Conservation (phyloP, 228 moss, liverwort and hornwort species). For the Sphagnum fallax region DNA sequence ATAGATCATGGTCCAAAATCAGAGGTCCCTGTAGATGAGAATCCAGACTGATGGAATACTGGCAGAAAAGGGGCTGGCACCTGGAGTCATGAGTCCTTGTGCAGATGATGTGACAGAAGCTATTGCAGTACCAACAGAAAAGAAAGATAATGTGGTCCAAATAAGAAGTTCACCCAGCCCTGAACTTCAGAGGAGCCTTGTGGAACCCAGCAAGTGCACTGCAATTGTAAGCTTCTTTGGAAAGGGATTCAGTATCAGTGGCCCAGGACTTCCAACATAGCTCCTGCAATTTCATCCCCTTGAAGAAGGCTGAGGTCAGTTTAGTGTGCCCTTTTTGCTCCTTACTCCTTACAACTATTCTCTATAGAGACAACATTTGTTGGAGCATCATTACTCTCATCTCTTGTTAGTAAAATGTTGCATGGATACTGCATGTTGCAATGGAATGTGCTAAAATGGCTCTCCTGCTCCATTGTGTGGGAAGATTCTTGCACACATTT, state of each 20-base stretch:
- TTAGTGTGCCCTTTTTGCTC: neutral
- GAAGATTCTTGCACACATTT: neutral
- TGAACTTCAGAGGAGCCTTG: neutral
- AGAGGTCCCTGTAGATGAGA: no score
- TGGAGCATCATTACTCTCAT: neutral
- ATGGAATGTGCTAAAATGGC: no score
- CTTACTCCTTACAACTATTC: neutral
- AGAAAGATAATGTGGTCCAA: no score
- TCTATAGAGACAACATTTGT: conserved; percentile 5
- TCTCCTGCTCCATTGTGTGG: neutral
- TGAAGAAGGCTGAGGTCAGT: conserved; percentile 27
- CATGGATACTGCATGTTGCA: neutral
- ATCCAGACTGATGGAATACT: no score
- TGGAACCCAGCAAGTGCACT: conserved; percentile 9
- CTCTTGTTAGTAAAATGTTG: neutral
- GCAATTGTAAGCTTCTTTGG: conserved; percentile 9
- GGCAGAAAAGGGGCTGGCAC: no score
- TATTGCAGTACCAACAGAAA: no score
- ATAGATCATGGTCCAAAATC: no score
- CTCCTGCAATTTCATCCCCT: conserved; percentile 8
- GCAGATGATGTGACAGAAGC: no score
- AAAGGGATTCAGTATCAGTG: conserved; percentile 2
- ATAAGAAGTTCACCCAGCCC: no score
- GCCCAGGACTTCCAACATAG: conserved; percentile 14
- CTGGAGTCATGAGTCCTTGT: no score